Conservation (phyloP, 2,329 filamentous ascomycete species). For the Daldinia sp. region DNA sequence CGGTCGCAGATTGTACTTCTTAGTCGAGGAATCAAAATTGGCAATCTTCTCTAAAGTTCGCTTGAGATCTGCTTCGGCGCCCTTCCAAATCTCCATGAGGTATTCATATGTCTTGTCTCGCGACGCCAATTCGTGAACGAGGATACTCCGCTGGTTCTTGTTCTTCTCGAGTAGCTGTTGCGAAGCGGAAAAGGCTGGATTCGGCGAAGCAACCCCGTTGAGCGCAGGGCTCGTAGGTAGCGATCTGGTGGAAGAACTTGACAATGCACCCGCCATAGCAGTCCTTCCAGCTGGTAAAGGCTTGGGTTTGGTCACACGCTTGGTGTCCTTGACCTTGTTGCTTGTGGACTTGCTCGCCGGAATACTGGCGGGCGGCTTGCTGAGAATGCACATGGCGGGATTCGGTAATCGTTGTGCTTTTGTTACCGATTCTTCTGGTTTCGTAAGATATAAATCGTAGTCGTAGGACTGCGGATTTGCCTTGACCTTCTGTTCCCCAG, state of each 20-base stretch:
- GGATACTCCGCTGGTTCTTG: slow-evolving; percentile 60
- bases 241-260: slow-evolving; percentile 53
- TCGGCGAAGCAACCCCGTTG: slow-evolving; percentile 63
- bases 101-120: slow-evolving; percentile 60
- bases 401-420: slow-evolving; percentile 59
- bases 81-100: slow-evolving; percentile 60
- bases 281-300: slow-evolving; percentile 47
- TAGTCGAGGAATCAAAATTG: slow-evolving; percentile 56
- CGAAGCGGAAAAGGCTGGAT: slow-evolving; percentile 58
- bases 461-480: slow-evolving; percentile 55
- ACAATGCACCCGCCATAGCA: slow-evolving; percentile 55
- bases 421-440: slow-evolving; percentile 57
- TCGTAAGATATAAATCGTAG: slow-evolving; percentile 65
- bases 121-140: slow-evolving; percentile 69
- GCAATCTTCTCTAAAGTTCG: slow-evolving; percentile 66
- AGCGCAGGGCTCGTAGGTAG: slow-evolving; percentile 65
- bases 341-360: slow-evolving; percentile 41
- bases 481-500: slow-evolving; percentile 57
- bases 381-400: slow-evolving; percentile 60
- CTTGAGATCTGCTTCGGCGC: slow-evolving; percentile 62
- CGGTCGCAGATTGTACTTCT: slow-evolving; percentile 65
- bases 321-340: slow-evolving; percentile 38
- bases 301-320: slow-evolving; percentile 43
- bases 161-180: slow-evolving; percentile 61
- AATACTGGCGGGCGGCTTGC: slow-evolving; percentile 46